phyloP scores from a whole-genome alignment of 306 rosid genomes.

The Morella rubra region DNA sequence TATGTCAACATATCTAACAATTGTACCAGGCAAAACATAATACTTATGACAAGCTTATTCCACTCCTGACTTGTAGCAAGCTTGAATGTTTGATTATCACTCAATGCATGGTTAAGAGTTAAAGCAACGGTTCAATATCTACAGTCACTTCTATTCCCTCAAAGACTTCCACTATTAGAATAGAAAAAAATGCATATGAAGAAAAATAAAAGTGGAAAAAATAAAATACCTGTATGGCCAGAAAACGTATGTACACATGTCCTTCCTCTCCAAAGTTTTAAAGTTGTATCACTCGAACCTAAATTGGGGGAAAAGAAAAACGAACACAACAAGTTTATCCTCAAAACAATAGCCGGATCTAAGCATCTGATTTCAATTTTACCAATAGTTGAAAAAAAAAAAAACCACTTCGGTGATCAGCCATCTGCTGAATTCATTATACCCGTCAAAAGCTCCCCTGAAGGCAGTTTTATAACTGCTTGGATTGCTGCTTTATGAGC shows the following conservation, averaged over 20 bases:
- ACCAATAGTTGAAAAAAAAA: slow-evolving; percentile 10
- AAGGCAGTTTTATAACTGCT: slow-evolving; percentile 77
- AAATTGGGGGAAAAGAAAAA: slow-evolving; percentile 23
- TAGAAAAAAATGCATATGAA: not conserved
- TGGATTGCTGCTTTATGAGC: slow-evolving; percentile 85
- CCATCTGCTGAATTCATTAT: slow-evolving; percentile 27
- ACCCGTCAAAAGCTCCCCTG: slow-evolving; percentile 91
- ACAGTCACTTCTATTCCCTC: not conserved
- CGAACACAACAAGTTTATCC: slow-evolving; percentile 23
- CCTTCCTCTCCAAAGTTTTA: slow-evolving; percentile 90
- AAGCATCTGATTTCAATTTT: slow-evolving; percentile 5
- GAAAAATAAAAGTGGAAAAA: slow-evolving; percentile 1
- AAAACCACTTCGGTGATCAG: slow-evolving; percentile 1
- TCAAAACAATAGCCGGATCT: slow-evolving; percentile 4
- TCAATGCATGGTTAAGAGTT: not conserved
- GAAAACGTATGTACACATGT: slow-evolving; percentile 64
- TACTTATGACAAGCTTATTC: not conserved
- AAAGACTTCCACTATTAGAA: not conserved
- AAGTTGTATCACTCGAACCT: slow-evolving; percentile 89
- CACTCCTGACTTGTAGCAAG: not conserved
- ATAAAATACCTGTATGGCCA: slow-evolving; percentile 78
- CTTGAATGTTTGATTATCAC: too few relatives aligned
- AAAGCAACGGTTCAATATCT: not conserved
- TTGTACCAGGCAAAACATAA: not conserved
- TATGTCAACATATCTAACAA: not conserved